Base-by-base conservation (phyloP, 2,329 filamentous ascomycete genomes). In the Fusarium tanahbumbuense region DNA sequence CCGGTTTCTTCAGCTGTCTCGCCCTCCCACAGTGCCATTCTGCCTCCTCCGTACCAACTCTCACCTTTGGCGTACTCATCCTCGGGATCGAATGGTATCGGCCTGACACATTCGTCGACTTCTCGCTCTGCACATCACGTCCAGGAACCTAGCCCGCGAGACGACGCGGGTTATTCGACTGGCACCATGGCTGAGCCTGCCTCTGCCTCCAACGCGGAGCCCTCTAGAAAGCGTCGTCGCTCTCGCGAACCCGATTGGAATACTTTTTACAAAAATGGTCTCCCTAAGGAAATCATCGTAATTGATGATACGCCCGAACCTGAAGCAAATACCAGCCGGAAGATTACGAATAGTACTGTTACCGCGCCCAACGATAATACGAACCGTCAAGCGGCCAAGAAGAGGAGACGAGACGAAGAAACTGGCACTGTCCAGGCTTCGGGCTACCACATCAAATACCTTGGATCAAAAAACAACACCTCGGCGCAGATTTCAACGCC, bases 281-380 rank as follows among this genome's bases (percentile, higher is more conserved):
- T 94, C 27, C 93, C 93, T 25, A 91, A 93, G 78, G 93, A 96
- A 82, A 89, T 96, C 77, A 95, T 96, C 76, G 89, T 95, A 75
- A 96, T 96, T 75, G 89, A 92, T 79, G 91, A 94, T 78, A 89
- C 88, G 7, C 91, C 91, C 54, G 86, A 87, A 61, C 85, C 86
- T 59, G 84, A 87, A 62, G 74, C 79, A 49, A 79, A 81, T 56
- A 80, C 81, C n/a, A 71, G 78, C 53, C 79, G 79, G 41, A 84
- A 81, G 76, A 77, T 83, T 28, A 75, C 75, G 56, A 76, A 80
- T 60, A 77, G 75, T 63, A 64, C 77, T 60, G 60, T 75, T 65
- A 77, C 78, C 68, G 76, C 75, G 53, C 69, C 77, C 47, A 73
- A 70, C 60, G 71, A 75, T 53, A 72, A 75, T 55, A 70, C 73